Evolutionary conservation across 2,329 filamentous ascomycete species (phyloP).

Genomic region (Diaporthe batatas): DNA sequence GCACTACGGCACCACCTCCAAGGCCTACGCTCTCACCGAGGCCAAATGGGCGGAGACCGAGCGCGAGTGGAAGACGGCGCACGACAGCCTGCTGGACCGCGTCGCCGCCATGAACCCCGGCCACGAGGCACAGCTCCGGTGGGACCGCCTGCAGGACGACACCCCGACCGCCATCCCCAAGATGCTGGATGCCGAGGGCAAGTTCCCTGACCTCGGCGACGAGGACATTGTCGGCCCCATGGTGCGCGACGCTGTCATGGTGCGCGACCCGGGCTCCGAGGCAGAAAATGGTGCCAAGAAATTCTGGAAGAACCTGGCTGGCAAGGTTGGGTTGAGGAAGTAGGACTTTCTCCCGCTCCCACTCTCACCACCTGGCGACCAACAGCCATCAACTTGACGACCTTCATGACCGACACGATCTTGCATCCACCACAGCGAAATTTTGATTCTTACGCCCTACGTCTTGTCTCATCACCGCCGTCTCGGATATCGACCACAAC

Average conservation of each 20-base stretch:
- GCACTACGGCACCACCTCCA: conserved; percentile 91
- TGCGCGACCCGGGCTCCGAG: conserved; percentile 54
- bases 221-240: conserved; percentile 96
- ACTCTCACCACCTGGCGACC: background rate
- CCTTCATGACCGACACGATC: conserved; percentile 38
- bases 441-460: background rate
- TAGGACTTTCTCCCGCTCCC: conserved; percentile 39
- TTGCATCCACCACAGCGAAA: conserved; percentile 39
- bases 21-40: conserved; percentile 87
- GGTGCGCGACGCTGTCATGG: conserved; percentile 73
- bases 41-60: conserved; percentile 91
- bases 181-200: conserved; percentile 79
- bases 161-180: conserved; percentile 76
- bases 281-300: conserved; percentile 58
- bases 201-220: conserved; percentile 90
- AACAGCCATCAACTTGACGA: conserved; percentile 23
- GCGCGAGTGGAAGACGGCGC: conserved; percentile 76
- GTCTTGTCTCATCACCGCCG: background rate
- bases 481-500: conserved; percentile 5
- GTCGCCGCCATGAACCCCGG: conserved; percentile 56
- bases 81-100: conserved; percentile 73
- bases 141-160: conserved; percentile 60
- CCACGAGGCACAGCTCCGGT: conserved; percentile 50
- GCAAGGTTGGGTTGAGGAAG: conserved; percentile 56
- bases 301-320: conserved; percentile 64